phyloP scores from a whole-genome alignment of 2,329 filamentous ascomycete species.

The Claviceps digitariae region DNA sequence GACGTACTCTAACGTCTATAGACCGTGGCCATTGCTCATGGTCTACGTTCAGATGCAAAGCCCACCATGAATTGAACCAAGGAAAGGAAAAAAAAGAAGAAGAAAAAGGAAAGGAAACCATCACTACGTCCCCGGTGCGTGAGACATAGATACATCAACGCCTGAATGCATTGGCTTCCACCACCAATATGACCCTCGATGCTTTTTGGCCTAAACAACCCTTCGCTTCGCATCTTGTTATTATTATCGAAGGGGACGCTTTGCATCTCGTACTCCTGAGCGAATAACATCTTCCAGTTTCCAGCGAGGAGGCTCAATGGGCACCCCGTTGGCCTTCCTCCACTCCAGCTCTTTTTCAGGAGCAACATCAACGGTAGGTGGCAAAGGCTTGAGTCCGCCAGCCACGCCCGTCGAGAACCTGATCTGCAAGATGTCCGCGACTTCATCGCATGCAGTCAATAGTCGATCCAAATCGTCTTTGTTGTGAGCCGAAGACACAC shows the following conservation, averaged over 20 bases:
- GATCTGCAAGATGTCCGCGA: constrained; percentile 81
- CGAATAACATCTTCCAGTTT: constrained; percentile 68
- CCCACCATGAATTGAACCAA: background rate
- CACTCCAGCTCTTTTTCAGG: constrained; percentile 60
- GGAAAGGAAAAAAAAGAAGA: constrained; percentile 3
- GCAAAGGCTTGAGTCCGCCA: constrained; percentile 67
- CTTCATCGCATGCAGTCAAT: constrained; percentile 78
- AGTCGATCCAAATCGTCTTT: constrained; percentile 95
- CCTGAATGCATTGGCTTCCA: background rate
- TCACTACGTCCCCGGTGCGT: background rate
- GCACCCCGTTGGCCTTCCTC: constrained; percentile 46
- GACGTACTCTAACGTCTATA: background rate
- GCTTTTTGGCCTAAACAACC: background rate
- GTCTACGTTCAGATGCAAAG: constrained; percentile 9
- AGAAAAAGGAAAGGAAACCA: background rate
- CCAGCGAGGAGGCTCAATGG: constrained; percentile 70
- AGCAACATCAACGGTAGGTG: constrained; percentile 54
- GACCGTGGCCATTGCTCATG: constrained; percentile 1
- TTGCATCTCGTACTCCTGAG: constrained; percentile 61
- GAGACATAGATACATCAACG: background rate
- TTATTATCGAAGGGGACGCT: constrained; percentile 51
- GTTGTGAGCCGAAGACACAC: constrained; percentile 88
- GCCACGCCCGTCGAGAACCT: constrained; percentile 96
- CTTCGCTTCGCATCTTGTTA: background rate
- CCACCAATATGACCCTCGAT: background rate